A percentile compares a stretch with the other conserved stretches of the same genome.
phyloP scores from a whole-genome alignment of 1,284 basidiomycete genomes.

The Sanghuangporus sanghuang region DNA sequence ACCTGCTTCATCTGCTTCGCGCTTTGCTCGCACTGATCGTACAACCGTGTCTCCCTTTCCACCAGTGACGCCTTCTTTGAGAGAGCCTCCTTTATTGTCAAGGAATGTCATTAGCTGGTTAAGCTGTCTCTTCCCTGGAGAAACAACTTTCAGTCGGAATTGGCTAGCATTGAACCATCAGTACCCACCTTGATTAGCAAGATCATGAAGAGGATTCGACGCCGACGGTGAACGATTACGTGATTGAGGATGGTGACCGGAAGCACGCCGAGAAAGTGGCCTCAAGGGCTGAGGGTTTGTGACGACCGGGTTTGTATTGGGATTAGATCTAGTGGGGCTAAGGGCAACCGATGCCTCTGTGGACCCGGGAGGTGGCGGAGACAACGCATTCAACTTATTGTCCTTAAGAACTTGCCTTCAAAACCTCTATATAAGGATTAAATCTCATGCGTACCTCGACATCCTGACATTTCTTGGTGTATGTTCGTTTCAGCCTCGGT shows the following conservation, averaged over 20 bases:
- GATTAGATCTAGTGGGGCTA: conserved; percentile 30
- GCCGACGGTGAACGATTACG: conserved; percentile 70
- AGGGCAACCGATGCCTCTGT: conserved; percentile 12
- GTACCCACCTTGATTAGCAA: conserved; percentile 66
- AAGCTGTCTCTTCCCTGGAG: conserved; percentile 66
- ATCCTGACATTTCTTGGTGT: conserved; percentile 77
- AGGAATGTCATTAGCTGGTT: conserved; percentile 74
- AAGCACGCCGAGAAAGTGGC: conserved; percentile 69
- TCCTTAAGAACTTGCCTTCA: conserved; percentile 38
- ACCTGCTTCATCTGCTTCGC: conserved; percentile 92
- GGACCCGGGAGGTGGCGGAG: conserved; percentile 4
- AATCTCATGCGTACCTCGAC: conserved; percentile 54
- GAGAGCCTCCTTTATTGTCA: conserved; percentile 55
- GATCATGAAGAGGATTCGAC: conserved; percentile 64
- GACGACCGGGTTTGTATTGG: conserved; percentile 34
- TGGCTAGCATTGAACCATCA: not conserved
- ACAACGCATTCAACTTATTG: conserved; percentile 37
- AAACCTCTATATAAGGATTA: conserved; percentile 1
- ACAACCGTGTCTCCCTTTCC: conserved; percentile 61
- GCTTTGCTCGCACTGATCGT: conserved; percentile 73
- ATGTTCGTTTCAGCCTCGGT: conserved; percentile 72
- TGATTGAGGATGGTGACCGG: conserved; percentile 44
- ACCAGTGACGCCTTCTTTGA: conserved; percentile 51
- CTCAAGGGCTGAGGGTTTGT: conserved; percentile 66
- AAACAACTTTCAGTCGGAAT: not conserved